Percentiles rank a stretch among this genome's conserved stretches.
Conservation (phyloP, 1,139 yeast species). For the Arxiozyma slooffiae region DNA sequence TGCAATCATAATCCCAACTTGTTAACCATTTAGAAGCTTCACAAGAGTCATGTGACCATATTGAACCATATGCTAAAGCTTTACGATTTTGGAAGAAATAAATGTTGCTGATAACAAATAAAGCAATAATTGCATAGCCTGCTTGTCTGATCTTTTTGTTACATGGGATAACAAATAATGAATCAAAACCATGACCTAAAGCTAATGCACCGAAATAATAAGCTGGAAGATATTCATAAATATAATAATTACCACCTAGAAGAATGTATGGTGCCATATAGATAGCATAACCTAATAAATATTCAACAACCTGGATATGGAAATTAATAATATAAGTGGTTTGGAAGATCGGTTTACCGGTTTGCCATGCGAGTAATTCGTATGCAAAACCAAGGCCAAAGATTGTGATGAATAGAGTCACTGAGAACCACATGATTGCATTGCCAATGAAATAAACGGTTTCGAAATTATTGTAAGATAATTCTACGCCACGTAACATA, state of each 20-base stretch:
- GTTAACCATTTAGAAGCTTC: conserved; percentile 46
- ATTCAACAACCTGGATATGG: conserved; percentile 59
- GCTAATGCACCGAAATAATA: conserved; percentile 82
- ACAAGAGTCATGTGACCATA: conserved; percentile 72
- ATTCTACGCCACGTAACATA: conserved; percentile 82
- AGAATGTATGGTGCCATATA: conserved; percentile 83
- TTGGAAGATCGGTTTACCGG: conserved; percentile 42
- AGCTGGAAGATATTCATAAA: conserved; percentile 88
- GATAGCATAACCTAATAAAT: conserved; percentile 68
- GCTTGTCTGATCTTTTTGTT: conserved; percentile 32
- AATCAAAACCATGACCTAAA: conserved; percentile 71
- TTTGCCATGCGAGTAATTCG: conserved; percentile 67
- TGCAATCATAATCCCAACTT: conserved; percentile 84
- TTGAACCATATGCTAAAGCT: conserved; percentile 65
- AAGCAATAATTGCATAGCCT: conserved; percentile 39
- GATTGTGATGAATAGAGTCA: conserved; percentile 48
- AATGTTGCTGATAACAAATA: conserved; percentile 43
- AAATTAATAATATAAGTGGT: conserved; percentile 56
- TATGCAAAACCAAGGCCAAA: conserved; percentile 46
- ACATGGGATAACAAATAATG: conserved; percentile 37
- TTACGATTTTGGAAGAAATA: conserved; percentile 55
- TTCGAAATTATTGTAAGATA: conserved; percentile 71
- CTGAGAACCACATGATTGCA: conserved; percentile 81
- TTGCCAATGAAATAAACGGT: conserved; percentile 88
- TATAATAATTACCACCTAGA: conserved; percentile 87